Evolutionary conservation across 176 grass and related monocot genomes (phyloP), one percentile per base, ranked within the genome.

Genomic region (Ensete glaucum): DNA sequence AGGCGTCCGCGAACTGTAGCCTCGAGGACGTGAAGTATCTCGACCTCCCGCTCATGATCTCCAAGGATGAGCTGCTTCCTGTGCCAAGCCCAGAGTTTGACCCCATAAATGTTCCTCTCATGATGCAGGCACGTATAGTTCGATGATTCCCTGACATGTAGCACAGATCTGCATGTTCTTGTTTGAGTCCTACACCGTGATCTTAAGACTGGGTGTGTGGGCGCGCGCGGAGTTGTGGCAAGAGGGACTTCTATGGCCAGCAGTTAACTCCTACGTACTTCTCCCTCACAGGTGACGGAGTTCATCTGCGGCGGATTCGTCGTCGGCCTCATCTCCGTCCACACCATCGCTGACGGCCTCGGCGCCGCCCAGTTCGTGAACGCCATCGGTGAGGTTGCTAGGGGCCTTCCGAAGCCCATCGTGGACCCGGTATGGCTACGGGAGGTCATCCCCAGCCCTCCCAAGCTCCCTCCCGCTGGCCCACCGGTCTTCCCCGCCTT

Each of bases 311-410:
- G 95, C 17, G 84, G 90, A 14, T 99, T 99, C 71, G 86, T 89
- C 16, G 82, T 99, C 52, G 90, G 95, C 0, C 86, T 98, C 1
- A 82, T 91, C 76, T 89, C 90, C 1, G 88, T 94, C 65, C 95
- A 94, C 86, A 87, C 88, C 6, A 87, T 99, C 27, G 84, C 88
- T 60, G 95, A 99, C 56, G 95, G 95, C 0, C 84, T 99, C 0
- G 95, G 95, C 50, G 84, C 95, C 10, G 95, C 82, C 0, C 95
- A 94, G 81, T 87, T 99, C 78, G 79, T 94, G 64, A 94, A 91
- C 73, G 88, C 95, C 56, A 84, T 98, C 14, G 88, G 82, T 0
- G 90, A 90, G 50, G 66, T 87, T 56, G 90, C 95, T 20, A 82
- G 90, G 0, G 84, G 84, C 0, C 77, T 87, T 0, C 12, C 79